Conservation (phyloP, 805 yeast species). For the Alloascoidea hylecoeti region DNA sequence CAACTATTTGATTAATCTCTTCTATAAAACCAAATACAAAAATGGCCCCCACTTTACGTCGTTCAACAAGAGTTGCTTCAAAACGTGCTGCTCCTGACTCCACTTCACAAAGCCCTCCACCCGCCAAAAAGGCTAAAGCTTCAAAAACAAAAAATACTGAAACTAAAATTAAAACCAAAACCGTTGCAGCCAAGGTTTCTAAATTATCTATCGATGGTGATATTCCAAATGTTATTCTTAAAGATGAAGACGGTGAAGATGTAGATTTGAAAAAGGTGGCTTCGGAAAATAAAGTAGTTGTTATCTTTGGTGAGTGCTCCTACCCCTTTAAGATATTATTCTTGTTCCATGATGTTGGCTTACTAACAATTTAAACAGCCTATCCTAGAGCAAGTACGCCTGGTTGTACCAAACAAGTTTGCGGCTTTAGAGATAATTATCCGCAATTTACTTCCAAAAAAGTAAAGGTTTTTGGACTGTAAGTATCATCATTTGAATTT, state of each 20-base stretch:
- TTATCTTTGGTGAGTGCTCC: constrained; percentile 26
- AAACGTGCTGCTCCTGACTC: neutral
- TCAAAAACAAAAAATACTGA: constrained; percentile 7
- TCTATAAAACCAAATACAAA: too few species aligned
- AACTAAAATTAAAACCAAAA: constrained; percentile 3
- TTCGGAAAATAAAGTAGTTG: constrained; percentile 26
- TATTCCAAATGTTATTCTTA: constrained; percentile 48
- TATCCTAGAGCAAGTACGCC: constrained; percentile 93
- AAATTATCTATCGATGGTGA: constrained; percentile 40
- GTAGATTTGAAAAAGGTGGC: constrained; percentile 32
- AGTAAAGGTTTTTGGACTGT: constrained; percentile 57
- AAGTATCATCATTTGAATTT: neutral
- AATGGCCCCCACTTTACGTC: too few species aligned
- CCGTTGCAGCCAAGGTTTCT: constrained; percentile 8
- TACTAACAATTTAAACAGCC: constrained; percentile 20
- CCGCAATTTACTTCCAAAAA: constrained; percentile 32
- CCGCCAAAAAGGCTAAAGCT: constrained; percentile 3
- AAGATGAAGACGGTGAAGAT: constrained; percentile 57
- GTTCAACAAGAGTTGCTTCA: constrained; percentile 1
- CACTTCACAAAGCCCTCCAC: neutral
- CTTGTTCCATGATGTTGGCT: constrained; percentile 2
- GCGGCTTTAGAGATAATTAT: constrained; percentile 68
- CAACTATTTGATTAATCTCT: too few species aligned
- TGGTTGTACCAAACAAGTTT: constrained; percentile 92
- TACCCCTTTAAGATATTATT: constrained; percentile 5